Evolutionary conservation across 352 stramenopile species (phyloP).

Genomic region (Phytophthora sp.): DNA sequence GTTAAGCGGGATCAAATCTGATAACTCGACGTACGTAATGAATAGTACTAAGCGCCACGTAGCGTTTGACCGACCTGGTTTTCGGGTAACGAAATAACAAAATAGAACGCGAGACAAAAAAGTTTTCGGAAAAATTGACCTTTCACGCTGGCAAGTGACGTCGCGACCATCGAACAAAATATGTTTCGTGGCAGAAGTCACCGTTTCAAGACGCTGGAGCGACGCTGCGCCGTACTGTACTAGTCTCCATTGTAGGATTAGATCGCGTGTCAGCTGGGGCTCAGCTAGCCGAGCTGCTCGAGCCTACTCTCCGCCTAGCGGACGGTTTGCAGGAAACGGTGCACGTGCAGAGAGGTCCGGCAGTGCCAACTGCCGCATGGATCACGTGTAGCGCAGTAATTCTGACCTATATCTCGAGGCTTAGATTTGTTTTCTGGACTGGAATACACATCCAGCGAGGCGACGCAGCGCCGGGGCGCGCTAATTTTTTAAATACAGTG

Average conservation of each 20-base stretch:
- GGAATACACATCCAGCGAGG: background rate
- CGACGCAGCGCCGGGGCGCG: too few relatives aligned
- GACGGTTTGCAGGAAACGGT: constrained; percentile 5
- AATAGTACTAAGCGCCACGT: constrained; percentile 30
- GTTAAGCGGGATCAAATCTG: constrained; percentile 18
- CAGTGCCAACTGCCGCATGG: too few relatives aligned
- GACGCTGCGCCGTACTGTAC: background rate
- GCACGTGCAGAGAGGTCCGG: constrained; percentile 17
- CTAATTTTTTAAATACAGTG: too few relatives aligned
- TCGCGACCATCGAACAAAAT: constrained; percentile 21
- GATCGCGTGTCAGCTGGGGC: constrained; percentile 16
- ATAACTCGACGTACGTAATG: constrained; percentile 33
- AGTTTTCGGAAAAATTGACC: constrained; percentile 3
- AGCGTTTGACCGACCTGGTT: constrained; percentile 25
- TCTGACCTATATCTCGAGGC: too few relatives aligned
- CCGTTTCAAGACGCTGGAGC: constrained; percentile 21
- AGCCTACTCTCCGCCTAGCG: constrained; percentile 24
- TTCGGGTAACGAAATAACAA: constrained; percentile 1
- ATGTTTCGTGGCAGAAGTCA: constrained; percentile 15
- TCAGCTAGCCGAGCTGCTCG: constrained; percentile 6
- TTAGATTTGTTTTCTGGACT: constrained; percentile 22
- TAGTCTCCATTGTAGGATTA: constrained; percentile 18
- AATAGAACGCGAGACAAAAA: background rate
- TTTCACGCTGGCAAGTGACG: background rate
- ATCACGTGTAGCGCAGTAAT: too few relatives aligned